Evolutionary conservation across 2,329 filamentous ascomycete genomes (phyloP).

Genomic region (Aspergillus brasiliensis): DNA sequence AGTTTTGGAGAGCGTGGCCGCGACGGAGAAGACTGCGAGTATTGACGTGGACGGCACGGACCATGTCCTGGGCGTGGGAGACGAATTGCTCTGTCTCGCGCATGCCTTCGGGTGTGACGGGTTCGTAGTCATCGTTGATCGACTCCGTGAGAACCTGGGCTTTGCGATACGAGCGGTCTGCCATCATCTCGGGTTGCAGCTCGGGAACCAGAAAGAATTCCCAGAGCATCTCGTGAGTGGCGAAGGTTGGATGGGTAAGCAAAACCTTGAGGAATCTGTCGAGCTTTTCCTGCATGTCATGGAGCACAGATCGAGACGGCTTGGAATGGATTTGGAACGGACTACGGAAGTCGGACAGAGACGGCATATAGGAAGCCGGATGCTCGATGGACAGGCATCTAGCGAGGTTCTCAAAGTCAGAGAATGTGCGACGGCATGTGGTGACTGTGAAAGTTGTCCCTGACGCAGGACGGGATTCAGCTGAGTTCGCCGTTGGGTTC

Average conservation of each 20-base stretch:
- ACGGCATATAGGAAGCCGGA: conserved; percentile 91
- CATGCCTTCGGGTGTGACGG: conserved; percentile 69
- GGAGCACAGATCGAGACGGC: conserved; percentile 81
- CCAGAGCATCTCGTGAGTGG: conserved; percentile 97
- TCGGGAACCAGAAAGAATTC: conserved; percentile 98
- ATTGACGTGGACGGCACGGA: conserved; percentile 79
- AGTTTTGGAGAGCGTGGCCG: conserved; percentile 71
- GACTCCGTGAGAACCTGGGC: conserved; percentile 79
- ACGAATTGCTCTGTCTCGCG: conserved; percentile 92
- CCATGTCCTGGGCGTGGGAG: conserved; percentile 84
- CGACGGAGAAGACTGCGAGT: conserved; percentile 80
- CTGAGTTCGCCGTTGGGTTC: conserved; percentile 40
- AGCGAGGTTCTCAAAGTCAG: conserved; percentile 88
- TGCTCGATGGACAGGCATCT: conserved; percentile 84
- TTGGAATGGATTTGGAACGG: conserved; percentile 93
- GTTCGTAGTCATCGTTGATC: conserved; percentile 84
- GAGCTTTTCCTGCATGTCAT: conserved; percentile 82
- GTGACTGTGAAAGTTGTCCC: conserved; percentile 86
- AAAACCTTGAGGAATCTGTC: conserved; percentile 88
- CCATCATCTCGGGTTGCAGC: conserved; percentile 85
- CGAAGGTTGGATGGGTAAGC: conserved; percentile 85
- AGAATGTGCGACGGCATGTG: conserved; percentile 82
- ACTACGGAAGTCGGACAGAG: conserved; percentile 73
- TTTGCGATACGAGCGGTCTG: conserved; percentile 83
- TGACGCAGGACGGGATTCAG: conserved; percentile 50